Evolutionary conservation across 129 eudicot genomes (phyloP), one percentile per base, ranked within the genome.

Genomic region (Centaurea solstitialis): DNA sequence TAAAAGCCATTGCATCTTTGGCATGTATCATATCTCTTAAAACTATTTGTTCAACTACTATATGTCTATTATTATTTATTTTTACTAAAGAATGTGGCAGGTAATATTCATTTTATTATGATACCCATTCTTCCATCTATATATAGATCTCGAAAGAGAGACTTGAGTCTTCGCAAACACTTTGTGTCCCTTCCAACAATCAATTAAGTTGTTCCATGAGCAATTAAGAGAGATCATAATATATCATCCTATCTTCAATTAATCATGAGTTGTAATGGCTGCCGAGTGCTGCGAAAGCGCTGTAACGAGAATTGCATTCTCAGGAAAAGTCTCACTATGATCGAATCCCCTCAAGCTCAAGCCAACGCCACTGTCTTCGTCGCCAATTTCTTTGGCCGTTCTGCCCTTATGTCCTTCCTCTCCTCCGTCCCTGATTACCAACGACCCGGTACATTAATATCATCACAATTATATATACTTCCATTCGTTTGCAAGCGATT

Each of bases 201-300:
- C n/a, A n/a, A n/a, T n/a, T n/a, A n/a, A 17, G 10, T 26, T 33
- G 70, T 33, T 75, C 30, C 41, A 75, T 75, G 62, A 77, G 38
- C 20, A 30, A n/a, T n/a, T n/a, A n/a, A 22, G 53, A 33, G 7
- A 72, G 8, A 38, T 38, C 53, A 43, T 45, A n/a, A n/a, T n/a
- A n/a, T 18, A 47, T 47, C 59, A 12, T 47, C 59, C n/a, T n/a
- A 2, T 12, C 59, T 47, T 23, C 23, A 65, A 70, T n/a, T 30
- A 38, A 41, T 6, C 74, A 92, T 92, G 97, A 93, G 97, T 45
- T 93, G 97, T 84, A 90, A 93, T 45, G 97, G 97, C 9, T 93
- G 98, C 41, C 83, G 98, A 72, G 86, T 93, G 28, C 93, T 93
- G 21, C 89, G 98, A 15, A 91, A 91, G 22, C 93, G 98, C 7